phyloP scores from a whole-genome alignment of 2,329 filamentous ascomycete species.

The Cladosporium velox region DNA sequence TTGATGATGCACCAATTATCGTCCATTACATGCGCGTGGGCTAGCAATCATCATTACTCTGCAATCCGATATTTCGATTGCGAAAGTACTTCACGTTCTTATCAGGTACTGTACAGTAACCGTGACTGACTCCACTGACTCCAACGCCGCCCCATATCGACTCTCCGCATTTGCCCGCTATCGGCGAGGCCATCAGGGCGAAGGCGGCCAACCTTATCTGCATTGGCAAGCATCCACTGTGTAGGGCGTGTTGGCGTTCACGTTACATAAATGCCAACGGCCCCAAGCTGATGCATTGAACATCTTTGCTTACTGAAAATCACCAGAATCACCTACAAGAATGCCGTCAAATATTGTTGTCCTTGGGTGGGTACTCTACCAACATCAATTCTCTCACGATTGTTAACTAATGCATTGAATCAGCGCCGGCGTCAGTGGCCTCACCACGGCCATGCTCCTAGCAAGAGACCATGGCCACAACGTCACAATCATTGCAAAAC shows the following conservation, averaged over 20 bases:
- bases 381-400: neutral
- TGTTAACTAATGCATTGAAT: neutral
- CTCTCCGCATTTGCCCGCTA: slow-evolving; percentile 3
- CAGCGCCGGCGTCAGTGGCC: slow-evolving; percentile 66
- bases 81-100: neutral
- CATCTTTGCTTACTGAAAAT: neutral
- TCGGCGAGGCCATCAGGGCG: slow-evolving; percentile 3
- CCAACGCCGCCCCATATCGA: neutral
- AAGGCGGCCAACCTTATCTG: slow-evolving; percentile 11
- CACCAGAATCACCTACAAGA: neutral
- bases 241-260: neutral
- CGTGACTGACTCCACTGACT: neutral
- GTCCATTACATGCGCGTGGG: neutral
- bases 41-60: neutral
- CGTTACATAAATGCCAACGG: neutral
- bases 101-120: neutral
- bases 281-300: neutral
- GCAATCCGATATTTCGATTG: neutral
- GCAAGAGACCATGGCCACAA: slow-evolving; percentile 58
- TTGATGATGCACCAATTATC: neutral
- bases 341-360: slow-evolving; percentile 45
- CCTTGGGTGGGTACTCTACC: slow-evolving; percentile 43
- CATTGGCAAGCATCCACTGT: neutral
- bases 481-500: slow-evolving; percentile 76
- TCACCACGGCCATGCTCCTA: slow-evolving; percentile 65